These are phyloP conservation scores for Acarospora socialis DNA, from an alignment of 2,329 filamentous ascomycete species.

Conservation along the genomic window DNA sequence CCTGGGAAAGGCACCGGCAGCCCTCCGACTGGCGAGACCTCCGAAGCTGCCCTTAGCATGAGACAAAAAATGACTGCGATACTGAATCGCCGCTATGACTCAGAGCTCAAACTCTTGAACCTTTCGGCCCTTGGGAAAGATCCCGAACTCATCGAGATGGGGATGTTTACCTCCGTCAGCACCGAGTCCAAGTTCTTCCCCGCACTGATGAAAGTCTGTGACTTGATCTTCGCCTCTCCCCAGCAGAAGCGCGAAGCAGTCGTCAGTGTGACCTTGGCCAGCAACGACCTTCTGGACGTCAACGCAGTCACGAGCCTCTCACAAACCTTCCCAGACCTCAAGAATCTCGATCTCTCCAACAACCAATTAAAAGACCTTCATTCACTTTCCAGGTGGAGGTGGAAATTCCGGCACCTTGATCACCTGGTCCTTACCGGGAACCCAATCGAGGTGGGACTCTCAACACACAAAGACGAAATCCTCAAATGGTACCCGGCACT, in stretches of 20 bases:
- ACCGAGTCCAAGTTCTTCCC: constrained; percentile 80
- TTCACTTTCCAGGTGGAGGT: constrained; percentile 59
- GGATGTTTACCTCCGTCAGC: constrained; percentile 58
- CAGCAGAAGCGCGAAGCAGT: constrained; percentile 65
- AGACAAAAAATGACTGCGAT: constrained; percentile 56
- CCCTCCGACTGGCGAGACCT: constrained; percentile 22
- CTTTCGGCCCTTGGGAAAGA: constrained; percentile 67
- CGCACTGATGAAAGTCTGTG: constrained; percentile 76
- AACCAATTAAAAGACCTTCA: constrained; percentile 61
- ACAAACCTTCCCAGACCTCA: constrained; percentile 67
- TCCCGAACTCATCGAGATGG: constrained; percentile 53
- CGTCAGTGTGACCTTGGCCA: constrained; percentile 64
- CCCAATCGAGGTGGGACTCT: constrained; percentile 48
- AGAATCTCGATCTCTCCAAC: constrained; percentile 76
- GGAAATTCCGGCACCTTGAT: constrained; percentile 63
- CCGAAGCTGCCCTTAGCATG: constrained; percentile 41
- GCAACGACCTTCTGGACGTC: constrained; percentile 65
- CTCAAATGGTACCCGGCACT: constrained; percentile 73
- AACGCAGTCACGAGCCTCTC: constrained; percentile 59
- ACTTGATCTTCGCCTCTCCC: constrained; percentile 57
- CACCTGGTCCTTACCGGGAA: constrained; percentile 69
- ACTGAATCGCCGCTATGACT: constrained; percentile 59
- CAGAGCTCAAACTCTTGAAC: constrained; percentile 59
- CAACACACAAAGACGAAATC: constrained; percentile 53
- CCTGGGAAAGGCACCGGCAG: constrained; percentile 20